phyloP scores from a whole-genome alignment of 345 rosid species.

The Ricinus communis region DNA sequence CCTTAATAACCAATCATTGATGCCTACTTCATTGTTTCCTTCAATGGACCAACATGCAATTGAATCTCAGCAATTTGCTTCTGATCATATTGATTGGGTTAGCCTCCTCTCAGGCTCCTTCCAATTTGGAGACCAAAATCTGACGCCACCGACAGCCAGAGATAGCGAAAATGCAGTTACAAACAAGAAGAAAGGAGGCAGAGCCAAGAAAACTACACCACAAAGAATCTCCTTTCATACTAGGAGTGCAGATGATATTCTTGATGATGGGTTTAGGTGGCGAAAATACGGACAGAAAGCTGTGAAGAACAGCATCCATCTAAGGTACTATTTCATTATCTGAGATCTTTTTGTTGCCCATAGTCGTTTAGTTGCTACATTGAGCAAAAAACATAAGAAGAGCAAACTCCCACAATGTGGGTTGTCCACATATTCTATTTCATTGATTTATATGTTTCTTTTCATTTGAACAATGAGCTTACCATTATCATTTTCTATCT shows the following conservation, averaged over 20 bases:
- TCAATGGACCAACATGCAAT: not conserved
- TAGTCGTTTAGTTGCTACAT: not conserved
- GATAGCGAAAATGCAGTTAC: slow-evolving; percentile 5
- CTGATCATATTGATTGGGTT: slow-evolving; percentile 17
- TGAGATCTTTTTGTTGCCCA: not conserved
- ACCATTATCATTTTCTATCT: not conserved
- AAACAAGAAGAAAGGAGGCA: slow-evolving; percentile 32
- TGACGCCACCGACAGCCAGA: not conserved
- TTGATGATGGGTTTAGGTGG: slow-evolving; percentile 54
- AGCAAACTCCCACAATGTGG: too few species aligned
- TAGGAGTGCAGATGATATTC: slow-evolving; percentile 47
- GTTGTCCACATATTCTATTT: too few species aligned
- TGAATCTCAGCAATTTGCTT: not conserved
- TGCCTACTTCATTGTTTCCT: not conserved
- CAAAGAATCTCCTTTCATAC: slow-evolving; percentile 45
- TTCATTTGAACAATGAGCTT: not conserved
- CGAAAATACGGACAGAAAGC: slow-evolving; percentile 52
- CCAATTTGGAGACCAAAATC: slow-evolving; percentile 2
- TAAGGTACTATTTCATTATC: slow-evolving; percentile 25
- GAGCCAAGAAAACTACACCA: slow-evolving; percentile 11
- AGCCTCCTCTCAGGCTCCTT: slow-evolving; percentile 5
- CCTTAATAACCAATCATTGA: not conserved
- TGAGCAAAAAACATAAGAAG: not conserved
- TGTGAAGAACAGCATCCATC: slow-evolving; percentile 41
- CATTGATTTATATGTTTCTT: not conserved